Base-by-base conservation (phyloP, 2,329 filamentous ascomycete species). In the Hymenoscyphus salicellus region DNA sequence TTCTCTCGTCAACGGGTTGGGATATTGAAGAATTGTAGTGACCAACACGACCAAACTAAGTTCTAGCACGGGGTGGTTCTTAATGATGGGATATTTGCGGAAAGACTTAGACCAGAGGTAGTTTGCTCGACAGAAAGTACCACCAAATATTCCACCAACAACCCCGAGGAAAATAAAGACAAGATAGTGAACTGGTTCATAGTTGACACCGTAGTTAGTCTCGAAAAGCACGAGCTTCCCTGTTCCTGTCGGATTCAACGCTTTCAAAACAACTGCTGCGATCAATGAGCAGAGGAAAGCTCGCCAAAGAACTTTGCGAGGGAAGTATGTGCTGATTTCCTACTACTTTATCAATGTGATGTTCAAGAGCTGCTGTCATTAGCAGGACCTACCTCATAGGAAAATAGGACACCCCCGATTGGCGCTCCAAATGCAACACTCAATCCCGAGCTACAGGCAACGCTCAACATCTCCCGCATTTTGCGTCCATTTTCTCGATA, bases 161-260 rank as follows among this genome's bases (percentile, higher is more conserved):
- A 86, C 69, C 0, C 84, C 85, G 0, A 87, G 79, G 1, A 86
- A 63, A 4, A 85, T 75, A 71, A 88, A 87, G 38, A 86, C 78
- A 2, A 84, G 70, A 69, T 86, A 86, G 68, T 87, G 83, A 10
- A 81, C 71, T 1, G 81, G 74, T n/a, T 79, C 73, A 69, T 86
- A 87, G n/a, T 80, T 79, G 2, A 81, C 81, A 4, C 82, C 83
- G 66, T 86, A 87, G 60, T 83, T 81, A 4, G 84, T 86, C 69
- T 87, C 83, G 70, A 86, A 88, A 5, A 87, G 78, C 0, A 86
- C 84, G 3, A 87, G 76, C 69, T 86, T 86, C 2, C 85, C 85
- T 0, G 84, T 87, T 0, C 84, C 83, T 1, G 78, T 86, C 0
- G 84, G 85, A 70, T 87, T 86, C n/a, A 87, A 77, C 2, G 80